phyloP scores from a whole-genome alignment of 345 rosid species.

The Eucalyptus tenuipes region DNA sequence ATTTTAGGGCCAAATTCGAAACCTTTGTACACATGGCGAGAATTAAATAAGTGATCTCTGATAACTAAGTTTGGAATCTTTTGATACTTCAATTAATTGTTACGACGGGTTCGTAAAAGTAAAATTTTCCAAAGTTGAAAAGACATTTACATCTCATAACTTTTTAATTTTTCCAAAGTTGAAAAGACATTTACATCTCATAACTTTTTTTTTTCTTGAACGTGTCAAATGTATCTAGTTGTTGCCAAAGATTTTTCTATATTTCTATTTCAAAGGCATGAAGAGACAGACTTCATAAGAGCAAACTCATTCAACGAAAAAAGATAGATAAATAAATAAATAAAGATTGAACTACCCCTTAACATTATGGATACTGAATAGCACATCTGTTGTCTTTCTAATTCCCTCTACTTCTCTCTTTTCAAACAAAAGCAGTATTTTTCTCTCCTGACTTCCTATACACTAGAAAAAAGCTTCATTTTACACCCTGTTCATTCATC shows the following conservation, averaged over 20 bases:
- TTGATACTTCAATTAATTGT: neutral
- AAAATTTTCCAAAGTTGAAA: too few relatives aligned
- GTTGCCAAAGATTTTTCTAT: neutral
- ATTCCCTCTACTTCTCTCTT: neutral
- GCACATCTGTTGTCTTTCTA: neutral
- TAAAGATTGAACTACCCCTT: neutral
- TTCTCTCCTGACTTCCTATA: neutral
- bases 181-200: neutral
- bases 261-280: neutral
- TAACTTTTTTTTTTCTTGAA: too few relatives aligned
- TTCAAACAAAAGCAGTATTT: neutral
- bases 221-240: neutral
- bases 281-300: neutral
- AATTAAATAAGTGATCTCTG: too few relatives aligned
- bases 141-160: neutral
- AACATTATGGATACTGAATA: neutral
- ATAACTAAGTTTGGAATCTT: neutral
- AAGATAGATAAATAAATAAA: too few relatives aligned
- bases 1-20: accelerated
- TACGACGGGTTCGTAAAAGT: neutral
- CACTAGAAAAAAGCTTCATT: neutral
- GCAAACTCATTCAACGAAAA: neutral
- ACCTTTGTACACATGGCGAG: too few relatives aligned
- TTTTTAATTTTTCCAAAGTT: too few relatives aligned
- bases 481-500: neutral